phyloP scores from a whole-genome alignment of 2,329 filamentous ascomycete species.

The Colletotrichum sp. region DNA sequence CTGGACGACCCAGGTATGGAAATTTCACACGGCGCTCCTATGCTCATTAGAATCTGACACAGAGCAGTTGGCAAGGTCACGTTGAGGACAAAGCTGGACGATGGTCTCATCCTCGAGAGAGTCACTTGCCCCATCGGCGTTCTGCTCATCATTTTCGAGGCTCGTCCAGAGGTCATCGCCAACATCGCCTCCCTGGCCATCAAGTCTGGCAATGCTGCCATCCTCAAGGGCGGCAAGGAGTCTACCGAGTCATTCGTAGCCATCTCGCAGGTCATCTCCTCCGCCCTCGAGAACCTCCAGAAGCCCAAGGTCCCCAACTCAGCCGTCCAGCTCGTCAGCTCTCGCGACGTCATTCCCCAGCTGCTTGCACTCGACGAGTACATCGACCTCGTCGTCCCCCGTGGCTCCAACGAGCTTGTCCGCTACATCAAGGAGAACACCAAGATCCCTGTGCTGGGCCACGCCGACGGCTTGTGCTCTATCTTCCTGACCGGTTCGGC shows the following conservation, averaged over 20 bases:
- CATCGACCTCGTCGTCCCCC: conserved; percentile 94
- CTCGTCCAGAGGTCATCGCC: conserved; percentile 95
- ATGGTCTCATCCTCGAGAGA: conserved; percentile 83
- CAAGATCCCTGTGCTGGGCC: conserved; percentile 93
- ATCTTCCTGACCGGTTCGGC: conserved; percentile 85
- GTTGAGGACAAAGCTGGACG: conserved; percentile 83
- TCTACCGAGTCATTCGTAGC: conserved; percentile 93
- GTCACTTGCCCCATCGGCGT: conserved; percentile 96
- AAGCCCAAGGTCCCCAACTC: conserved; percentile 79
- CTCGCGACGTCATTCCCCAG: conserved; percentile 86
- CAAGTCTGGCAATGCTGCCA: conserved; percentile 96
- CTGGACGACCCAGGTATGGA: conserved; percentile 82
- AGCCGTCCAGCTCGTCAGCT: conserved; percentile 92
- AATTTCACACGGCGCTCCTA: not conserved
- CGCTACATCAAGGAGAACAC: conserved; percentile 89
- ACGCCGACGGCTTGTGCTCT: conserved; percentile 91
- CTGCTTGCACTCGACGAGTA: conserved; percentile 85
- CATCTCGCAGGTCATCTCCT: conserved; percentile 84
- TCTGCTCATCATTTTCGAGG: conserved; percentile 98
- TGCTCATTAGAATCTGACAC: not conserved
- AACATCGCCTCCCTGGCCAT: conserved; percentile 96
- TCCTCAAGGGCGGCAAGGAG: conserved; percentile 95
- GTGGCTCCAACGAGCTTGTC: conserved; percentile 89
- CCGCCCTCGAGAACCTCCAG: conserved; percentile 61
- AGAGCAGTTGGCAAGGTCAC: conserved; percentile 79